Base-by-base conservation (phyloP, 306 rosid genomes). In the Elaeagnus macrophylla region DNA sequence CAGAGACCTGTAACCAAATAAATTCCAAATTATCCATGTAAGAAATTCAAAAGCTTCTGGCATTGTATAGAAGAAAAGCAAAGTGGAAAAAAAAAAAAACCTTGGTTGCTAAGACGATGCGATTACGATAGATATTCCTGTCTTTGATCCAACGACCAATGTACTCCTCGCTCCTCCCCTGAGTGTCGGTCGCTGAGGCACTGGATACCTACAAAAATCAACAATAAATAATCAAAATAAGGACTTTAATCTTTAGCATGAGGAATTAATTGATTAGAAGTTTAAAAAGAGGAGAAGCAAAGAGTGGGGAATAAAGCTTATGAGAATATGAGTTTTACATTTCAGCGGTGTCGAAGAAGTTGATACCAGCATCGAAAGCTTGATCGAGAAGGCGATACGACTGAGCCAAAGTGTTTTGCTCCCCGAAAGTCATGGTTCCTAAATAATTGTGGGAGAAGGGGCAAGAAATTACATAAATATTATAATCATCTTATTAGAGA, bases 261-360 rank as follows among this genome's bases (percentile, higher is more conserved):
- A 41, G 13, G 13, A 13, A 13, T 9, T 4, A 41, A 45, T 13
- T 7, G 49, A 13, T 13, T n/a, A 6, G 8, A 13, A 41, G n/a
- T 75, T 25, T n/a, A n/a, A 25, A 25, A 2, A 25, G 4, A 25
- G 32, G 32, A 25, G 32, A 25, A 25, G 32, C 2, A 25, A 25
- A 25, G 2, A 25, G n/a, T n/a, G 32, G 5, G 32, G 4, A 25
- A 25, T 25, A 25, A 25, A 25, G 32, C 32, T 25, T 25, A 2
- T 25, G 32, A 25, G 32, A 25, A 25, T 25, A 25, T 25, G 48
- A 25, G 36, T 5, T 9, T 11, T 70, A 86, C 97, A 86, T 90
- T 78, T 90, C 95, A 6, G 95, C 97, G 0, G 94, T 72, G 79
- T 90, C 95, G 56, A 90, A 90, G 76, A 90, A 90, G 77, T 86